Conservation (phyloP, 2,329 filamentous ascomycete species). For the Lachnellula subtilissima region DNA sequence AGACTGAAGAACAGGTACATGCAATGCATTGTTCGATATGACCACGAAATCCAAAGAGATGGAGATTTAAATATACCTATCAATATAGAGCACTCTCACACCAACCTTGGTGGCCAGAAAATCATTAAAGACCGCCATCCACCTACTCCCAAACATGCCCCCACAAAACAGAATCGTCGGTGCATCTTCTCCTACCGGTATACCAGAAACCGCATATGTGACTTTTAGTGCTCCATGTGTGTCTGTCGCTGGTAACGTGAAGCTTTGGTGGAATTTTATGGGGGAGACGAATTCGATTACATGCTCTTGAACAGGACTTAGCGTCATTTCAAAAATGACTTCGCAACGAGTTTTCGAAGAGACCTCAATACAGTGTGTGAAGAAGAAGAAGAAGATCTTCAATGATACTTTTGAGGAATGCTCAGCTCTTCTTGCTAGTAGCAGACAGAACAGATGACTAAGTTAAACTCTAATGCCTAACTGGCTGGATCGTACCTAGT, state of each 20-base stretch:
- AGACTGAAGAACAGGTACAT: background rate
- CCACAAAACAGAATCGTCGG: constrained; percentile 35
- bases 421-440: no score
- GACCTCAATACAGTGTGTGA: no score
- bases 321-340: background rate
- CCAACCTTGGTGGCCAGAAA: constrained; percentile 29
- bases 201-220: constrained; percentile 25
- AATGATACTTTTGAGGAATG: no score
- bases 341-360: background rate
- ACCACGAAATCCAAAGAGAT: background rate
- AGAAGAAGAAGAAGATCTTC: no score
- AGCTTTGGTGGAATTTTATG: constrained; percentile 24
- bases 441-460: no score
- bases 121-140: constrained; percentile 27
- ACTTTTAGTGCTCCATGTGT: constrained; percentile 21
- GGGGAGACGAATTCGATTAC: constrained; percentile 14
- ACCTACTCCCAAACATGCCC: constrained; percentile 37
- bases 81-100: constrained; percentile 35
- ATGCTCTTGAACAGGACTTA: constrained; percentile 11
- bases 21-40: background rate
- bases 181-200: constrained; percentile 20
- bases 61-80: constrained; percentile 31
- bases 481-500: no score
- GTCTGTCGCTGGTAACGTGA: constrained; percentile 23
- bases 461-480: no score